Base-by-base conservation (phyloP, 768 basidiomycete species). In the Boletus barrowsii region DNA sequence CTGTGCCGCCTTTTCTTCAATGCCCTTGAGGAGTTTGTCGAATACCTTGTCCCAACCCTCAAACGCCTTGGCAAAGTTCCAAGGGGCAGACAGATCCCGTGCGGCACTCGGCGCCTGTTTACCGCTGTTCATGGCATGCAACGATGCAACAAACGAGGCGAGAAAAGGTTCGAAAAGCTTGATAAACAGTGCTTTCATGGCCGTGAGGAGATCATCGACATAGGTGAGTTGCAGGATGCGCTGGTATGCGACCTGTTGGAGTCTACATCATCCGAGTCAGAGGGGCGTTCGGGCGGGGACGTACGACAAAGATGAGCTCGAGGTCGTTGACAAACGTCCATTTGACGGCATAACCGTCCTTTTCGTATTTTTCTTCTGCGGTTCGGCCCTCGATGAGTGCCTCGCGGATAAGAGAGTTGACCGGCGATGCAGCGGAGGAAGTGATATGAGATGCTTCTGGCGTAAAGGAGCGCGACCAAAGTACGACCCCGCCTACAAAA, bases 291-390 rank as follows among this genome's bases (percentile, higher is more conserved):
- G 43, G 7, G 36, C 10, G 32, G 29, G 49, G 11, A 77, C 90
- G 61, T 64, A 95, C 94, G 68, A 97, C 96, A 66, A 99, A 98
- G 51, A 98, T 95, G 62, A 99, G 81, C 57, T 96, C 96, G 42
- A 98, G 78, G 58, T 95, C 93, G 68, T 99, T 99, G 30, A 90
- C 87, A 64, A 94, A 91, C 0, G 92, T 86, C 94, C 96, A 98
- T 70, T 87, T 88, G 49, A 98, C 84, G 26, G 93, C 88, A 62
- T 93, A 96, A 2, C 95, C 95, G 62, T 96, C 95, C 69, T 86
- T 93, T 73, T 96, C 94, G 68, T 92, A 94, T 57, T 83, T 88
- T 55, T 90, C 83, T 54, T 91, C 90, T 0, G 88, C 69, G 9
- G 84, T 84, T 14, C 89, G 82, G 26, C 93, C 91, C 66, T 98